Evolutionary conservation across 129 eudicot genomes (phyloP).

Genomic region (Silybum marianum): DNA sequence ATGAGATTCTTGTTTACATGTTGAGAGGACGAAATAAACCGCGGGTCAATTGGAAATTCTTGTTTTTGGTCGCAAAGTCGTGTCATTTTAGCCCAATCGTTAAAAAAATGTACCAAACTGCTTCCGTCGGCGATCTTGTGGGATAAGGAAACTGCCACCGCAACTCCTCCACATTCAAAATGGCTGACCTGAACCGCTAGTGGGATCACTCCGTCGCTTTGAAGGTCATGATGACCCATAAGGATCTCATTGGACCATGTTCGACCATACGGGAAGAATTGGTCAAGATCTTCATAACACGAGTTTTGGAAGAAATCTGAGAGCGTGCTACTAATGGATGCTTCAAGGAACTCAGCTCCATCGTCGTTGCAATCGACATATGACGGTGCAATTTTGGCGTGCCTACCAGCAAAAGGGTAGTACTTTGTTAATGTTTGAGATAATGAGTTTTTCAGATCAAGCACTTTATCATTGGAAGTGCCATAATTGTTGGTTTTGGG

Average conservation of each 20-base stretch:
- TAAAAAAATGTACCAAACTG: not conserved
- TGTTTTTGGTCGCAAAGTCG: not conserved
- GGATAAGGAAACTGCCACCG: not conserved
- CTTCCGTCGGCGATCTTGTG: slow-evolving; percentile 31
- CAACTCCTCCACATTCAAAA: slow-evolving; percentile 26
- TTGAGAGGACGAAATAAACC: no score
- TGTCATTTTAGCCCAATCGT: slow-evolving; percentile 24
- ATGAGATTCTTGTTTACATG: not conserved
- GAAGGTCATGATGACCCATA: not conserved
- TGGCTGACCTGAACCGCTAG: slow-evolving; percentile 24
- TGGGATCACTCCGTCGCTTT: not conserved
- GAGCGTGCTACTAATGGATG: not conserved
- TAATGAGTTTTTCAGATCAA: slow-evolving; percentile 24
- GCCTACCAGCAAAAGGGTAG: slow-evolving; percentile 32
- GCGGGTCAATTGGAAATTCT: not conserved
- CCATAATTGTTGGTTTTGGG: not conserved
- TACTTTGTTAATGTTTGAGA: slow-evolving; percentile 26
- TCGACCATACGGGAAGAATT: slow-evolving; percentile 6
- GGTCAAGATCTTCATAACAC: slow-evolving; percentile 27
- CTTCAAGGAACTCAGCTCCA: slow-evolving; percentile 34
- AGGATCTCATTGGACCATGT: slow-evolving; percentile 13
- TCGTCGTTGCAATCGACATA: slow-evolving; percentile 26
- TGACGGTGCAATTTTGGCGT: not conserved
- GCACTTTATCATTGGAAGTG: not conserved
- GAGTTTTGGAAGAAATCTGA: slow-evolving; percentile 7